Base-by-base conservation (phyloP, 352 stramenopile genomes). In the Phytophthora cactorum region DNA sequence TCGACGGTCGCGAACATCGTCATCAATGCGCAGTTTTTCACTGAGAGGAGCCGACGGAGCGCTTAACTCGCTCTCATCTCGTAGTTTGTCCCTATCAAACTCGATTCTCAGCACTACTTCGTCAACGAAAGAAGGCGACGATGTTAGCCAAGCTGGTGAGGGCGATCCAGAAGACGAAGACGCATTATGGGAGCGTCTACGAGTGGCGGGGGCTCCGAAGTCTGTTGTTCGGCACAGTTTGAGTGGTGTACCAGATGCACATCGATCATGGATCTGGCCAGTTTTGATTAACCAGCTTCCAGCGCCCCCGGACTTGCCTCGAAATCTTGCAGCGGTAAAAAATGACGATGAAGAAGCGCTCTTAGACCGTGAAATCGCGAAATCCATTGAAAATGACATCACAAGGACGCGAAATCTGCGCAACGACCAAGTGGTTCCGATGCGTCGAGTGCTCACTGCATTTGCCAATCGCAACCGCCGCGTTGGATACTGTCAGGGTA, bases 371-470 rank as follows among this genome's bases (percentile, higher is more conserved):
- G 84, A 95, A 67, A 75, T 93, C 8, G 68, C 79, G 28, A 92
- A 90, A 52, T 88, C 85, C 17, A 93, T 95, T 47, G 87, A 95
- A 44, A 93, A 90, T 43, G 87, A 95, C 39, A 91, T 95, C 22
- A 78, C 74, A 0, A 83, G 87, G 4, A 95, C 87, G 14, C 70
- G 82, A 3, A 87, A 88, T 55, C 63, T 92, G 12, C 64, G 77
- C 17, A 69, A 82, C 7, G 78, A 84, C 31, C 79, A 91, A 69
- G 70, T 79, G 5, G 62, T 70, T 27, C 70, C 78, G 10, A 92
- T 95, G 81, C 72, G 84, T 6, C 77, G 82, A 45, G 84, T 93
- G 14, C 77, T 95, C 9, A 82, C 81, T 22, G 79, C 84, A 10
- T 95, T 95, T 79, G 87, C 87, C 2, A 75, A 73, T 50, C 82